Percentiles rank a stretch among this genome's conserved stretches.
phyloP scores from a whole-genome alignment of 2,329 filamentous ascomycete genomes.

The Fusarium phyllophilum region DNA sequence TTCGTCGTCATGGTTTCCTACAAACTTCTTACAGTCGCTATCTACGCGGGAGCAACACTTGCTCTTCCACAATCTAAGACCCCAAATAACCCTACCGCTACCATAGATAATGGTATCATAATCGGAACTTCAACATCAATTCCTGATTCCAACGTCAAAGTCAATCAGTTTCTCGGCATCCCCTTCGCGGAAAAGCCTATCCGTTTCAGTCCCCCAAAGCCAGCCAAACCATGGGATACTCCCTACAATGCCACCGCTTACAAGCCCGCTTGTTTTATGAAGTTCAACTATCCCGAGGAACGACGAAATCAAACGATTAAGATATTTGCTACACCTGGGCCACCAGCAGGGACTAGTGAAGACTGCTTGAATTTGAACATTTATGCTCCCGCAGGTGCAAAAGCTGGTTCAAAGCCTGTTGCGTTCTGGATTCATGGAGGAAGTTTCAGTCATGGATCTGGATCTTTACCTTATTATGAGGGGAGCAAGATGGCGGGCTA shows the following conservation, averaged over 20 bases:
- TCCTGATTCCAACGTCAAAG: constrained; percentile 16
- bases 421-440: constrained; percentile 58
- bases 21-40: neutral
- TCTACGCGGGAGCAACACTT: neutral
- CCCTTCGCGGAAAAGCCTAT: constrained; percentile 44
- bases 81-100: constrained; percentile 15
- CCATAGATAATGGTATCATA: constrained; percentile 31
- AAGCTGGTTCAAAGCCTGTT: constrained; percentile 50
- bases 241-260: constrained; percentile 40
- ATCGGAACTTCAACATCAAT: constrained; percentile 30
- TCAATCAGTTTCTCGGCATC: constrained; percentile 47
- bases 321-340: constrained; percentile 38
- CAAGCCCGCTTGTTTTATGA: constrained; percentile 42
- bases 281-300: constrained; percentile 37
- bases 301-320: constrained; percentile 24
- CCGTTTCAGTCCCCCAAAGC: constrained; percentile 39
- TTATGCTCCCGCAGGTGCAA: constrained; percentile 39
- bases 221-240: constrained; percentile 27
- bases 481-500: constrained; percentile 53
- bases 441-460: constrained; percentile 50
- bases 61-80: neutral
- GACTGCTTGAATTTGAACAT: constrained; percentile 51
- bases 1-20: constrained; percentile 8
- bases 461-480: constrained; percentile 51
- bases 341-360: constrained; percentile 43